Conservation (phyloP, 495 filamentous ascomycete genomes). For the Podospora pseudocomata region DNA sequence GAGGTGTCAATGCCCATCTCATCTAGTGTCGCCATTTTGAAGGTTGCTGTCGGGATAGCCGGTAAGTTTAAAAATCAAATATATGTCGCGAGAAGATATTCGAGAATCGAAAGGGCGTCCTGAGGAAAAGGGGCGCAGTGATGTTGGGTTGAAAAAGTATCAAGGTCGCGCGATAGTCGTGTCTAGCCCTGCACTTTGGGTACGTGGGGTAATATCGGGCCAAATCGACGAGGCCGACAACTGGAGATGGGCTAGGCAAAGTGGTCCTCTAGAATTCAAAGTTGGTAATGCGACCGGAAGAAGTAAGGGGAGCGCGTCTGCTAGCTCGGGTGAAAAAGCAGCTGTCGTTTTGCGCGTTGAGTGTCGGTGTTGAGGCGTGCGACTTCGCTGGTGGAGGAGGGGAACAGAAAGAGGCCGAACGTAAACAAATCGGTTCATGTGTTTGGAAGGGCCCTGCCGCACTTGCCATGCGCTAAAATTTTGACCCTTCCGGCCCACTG, state of each 20-base stretch:
- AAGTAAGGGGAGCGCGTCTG: not conserved
- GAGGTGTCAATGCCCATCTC: constrained; percentile 68
- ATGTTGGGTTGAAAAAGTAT: not conserved
- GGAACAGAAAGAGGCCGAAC: constrained; percentile 13
- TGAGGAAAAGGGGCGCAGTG: not conserved
- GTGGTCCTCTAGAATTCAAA: not conserved
- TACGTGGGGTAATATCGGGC: not conserved
- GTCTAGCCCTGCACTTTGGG: not conserved
- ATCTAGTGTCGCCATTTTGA: constrained; percentile 28
- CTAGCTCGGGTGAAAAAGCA: not conserved
- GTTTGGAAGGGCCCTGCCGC: constrained; percentile 14
- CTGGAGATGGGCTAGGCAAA: not conserved
- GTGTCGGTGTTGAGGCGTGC: constrained; percentile 6
- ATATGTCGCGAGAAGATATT: not conserved
- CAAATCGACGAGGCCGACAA: not conserved
- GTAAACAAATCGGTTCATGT: constrained; percentile 26
- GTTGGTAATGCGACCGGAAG: not conserved
- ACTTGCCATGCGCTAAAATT: constrained; percentile 18
- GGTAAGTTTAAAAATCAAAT: not conserved
- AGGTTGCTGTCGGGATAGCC: not conserved
- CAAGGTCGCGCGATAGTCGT: constrained; percentile 1
- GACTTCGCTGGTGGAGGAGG: constrained; percentile 12
- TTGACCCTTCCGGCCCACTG: constrained; percentile 13
- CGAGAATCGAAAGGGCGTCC: not conserved
- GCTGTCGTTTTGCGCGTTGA: not conserved